Conservation (phyloP, 768 basidiomycete genomes). For the Naganishia onofrii region DNA sequence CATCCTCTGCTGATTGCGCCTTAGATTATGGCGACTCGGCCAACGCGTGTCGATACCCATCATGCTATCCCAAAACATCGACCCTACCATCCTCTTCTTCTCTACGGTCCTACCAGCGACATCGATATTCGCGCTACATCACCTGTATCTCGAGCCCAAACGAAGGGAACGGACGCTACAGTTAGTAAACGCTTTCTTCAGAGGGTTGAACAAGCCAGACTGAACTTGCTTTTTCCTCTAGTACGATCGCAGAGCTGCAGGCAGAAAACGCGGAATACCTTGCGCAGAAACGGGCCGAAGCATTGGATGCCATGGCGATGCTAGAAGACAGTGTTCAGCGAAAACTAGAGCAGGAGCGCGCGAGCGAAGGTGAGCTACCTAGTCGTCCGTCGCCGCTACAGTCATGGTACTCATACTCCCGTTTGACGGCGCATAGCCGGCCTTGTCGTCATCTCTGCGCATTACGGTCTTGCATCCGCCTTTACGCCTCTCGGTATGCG, state of each 20-base stretch:
- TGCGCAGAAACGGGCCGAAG: constrained; percentile 63
- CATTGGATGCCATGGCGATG: constrained; percentile 62
- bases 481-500: constrained; percentile 45
- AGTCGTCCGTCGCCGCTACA: background rate
- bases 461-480: constrained; percentile 61
- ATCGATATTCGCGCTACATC: constrained; percentile 49
- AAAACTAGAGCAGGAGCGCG: constrained; percentile 64
- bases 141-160: constrained; percentile 50
- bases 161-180: constrained; percentile 43
- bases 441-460: constrained; percentile 71
- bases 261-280: constrained; percentile 66
- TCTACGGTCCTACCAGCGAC: constrained; percentile 51
- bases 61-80: constrained; percentile 48
- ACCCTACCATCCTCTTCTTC: constrained; percentile 44
- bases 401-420: background rate
- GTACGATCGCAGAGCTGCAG: constrained; percentile 67
- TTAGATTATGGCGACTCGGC: constrained; percentile 52
- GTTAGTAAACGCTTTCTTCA: constrained; percentile 36
- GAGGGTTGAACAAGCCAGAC: constrained; percentile 28
- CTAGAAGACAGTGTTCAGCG: constrained; percentile 68
- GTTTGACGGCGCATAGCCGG: constrained; percentile 55
- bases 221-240: constrained; percentile 46
- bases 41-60: constrained; percentile 50
- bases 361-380: constrained; percentile 61
- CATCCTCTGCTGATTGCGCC: background rate